Evolutionary conservation across 1,284 basidiomycete species (phyloP).

Genomic region (Gomphus bonarii): DNA sequence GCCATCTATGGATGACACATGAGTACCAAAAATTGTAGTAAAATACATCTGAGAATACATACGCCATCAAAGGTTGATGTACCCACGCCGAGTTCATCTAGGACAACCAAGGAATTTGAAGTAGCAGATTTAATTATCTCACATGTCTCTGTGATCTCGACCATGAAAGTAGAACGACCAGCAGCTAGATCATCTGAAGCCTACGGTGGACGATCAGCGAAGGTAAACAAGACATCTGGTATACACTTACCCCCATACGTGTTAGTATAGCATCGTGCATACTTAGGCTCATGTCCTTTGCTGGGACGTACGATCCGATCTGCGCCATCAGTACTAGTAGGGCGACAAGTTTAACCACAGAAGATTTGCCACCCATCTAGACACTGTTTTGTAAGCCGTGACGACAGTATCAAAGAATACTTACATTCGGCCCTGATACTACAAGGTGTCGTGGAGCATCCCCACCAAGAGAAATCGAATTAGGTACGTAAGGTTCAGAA

Average conservation of each 20-base stretch:
- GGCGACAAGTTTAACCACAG: constrained; percentile 64
- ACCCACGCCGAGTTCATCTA: constrained; percentile 80
- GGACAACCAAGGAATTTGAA: constrained; percentile 65
- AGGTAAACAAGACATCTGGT: background rate
- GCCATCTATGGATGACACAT: constrained; percentile 50
- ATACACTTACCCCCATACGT: constrained; percentile 63
- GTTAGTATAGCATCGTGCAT: constrained; percentile 81
- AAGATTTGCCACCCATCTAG: constrained; percentile 72
- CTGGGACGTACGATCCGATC: constrained; percentile 68
- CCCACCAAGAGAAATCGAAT: constrained; percentile 48
- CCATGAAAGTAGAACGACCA: constrained; percentile 90
- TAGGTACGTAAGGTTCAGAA: constrained; percentile 75
- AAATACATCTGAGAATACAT: constrained; percentile 19
- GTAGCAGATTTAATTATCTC: constrained; percentile 78
- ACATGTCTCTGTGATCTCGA: constrained; percentile 90
- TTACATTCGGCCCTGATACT: constrained; percentile 66
- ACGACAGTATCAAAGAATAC: constrained; percentile 5
- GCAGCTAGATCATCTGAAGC: constrained; percentile 75
- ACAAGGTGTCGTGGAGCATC: constrained; percentile 52
- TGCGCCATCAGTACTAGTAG: constrained; percentile 59
- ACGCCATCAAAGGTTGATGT: constrained; percentile 83
- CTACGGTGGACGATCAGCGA: constrained; percentile 26
- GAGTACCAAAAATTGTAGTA: background rate
- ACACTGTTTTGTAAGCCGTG: constrained; percentile 7
- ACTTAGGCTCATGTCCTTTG: constrained; percentile 57